These are phyloP conservation scores for Erodium texanum DNA, from an alignment of 441 rosid genomes.

Conservation along the genomic window DNA sequence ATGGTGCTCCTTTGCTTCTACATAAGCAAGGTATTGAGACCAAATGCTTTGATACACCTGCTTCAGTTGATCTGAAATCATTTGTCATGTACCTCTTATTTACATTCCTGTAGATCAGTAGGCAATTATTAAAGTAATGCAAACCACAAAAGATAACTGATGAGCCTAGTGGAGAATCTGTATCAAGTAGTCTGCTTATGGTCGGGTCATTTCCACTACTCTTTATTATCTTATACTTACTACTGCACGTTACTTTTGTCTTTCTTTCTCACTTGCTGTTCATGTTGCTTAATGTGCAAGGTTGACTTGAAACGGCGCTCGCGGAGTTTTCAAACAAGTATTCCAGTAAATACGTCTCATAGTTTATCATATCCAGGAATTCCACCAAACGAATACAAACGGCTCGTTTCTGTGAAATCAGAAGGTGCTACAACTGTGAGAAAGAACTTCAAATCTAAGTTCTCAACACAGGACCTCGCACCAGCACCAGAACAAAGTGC, in stretches of 20 bases:
- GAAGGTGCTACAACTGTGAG: constrained; percentile 35
- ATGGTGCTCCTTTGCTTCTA: too few relatives aligned
- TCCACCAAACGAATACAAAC: constrained; percentile 21
- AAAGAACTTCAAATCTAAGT: constrained; percentile 26
- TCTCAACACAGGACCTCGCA: constrained; percentile 13
- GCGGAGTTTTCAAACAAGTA: constrained; percentile 24
- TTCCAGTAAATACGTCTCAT: constrained; percentile 25
- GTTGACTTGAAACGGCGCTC: constrained; percentile 31
- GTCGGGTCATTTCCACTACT: neutral
- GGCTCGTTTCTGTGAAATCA: constrained; percentile 35
- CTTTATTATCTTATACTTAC: neutral
- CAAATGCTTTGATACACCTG: too few relatives aligned
- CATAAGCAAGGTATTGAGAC: too few relatives aligned
- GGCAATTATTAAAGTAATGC: neutral
- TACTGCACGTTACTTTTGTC: too few relatives aligned
- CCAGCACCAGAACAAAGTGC: constrained; percentile 10
- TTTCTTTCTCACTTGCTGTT: neutral
- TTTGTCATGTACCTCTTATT: too few relatives aligned
- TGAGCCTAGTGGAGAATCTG: neutral
- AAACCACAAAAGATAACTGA: neutral
- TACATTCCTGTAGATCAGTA: too few relatives aligned
- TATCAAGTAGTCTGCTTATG: neutral
- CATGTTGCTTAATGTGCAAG: constrained; percentile 20
- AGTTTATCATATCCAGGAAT: constrained; percentile 31
- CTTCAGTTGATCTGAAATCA: too few relatives aligned